Conservation (phyloP, 108 stramenopile species). For the Stephanodiscus minutulus region DNA sequence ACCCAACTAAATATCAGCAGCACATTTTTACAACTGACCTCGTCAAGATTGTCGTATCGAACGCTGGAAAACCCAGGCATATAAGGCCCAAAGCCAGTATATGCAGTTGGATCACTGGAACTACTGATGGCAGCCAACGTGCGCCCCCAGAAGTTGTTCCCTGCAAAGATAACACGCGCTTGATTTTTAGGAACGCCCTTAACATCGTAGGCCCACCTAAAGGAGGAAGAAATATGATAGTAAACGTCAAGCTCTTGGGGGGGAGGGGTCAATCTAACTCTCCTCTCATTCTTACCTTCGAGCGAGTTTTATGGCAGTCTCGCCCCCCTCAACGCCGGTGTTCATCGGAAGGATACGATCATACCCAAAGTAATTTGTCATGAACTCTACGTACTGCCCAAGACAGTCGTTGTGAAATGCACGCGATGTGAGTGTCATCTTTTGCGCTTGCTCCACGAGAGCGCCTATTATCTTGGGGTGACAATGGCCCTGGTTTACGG, state of each 20-base stretch:
- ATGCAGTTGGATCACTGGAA: slow-evolving; percentile 94
- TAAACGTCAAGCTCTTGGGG: neutral
- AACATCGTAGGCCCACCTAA: slow-evolving; percentile 92
- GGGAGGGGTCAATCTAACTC: neutral
- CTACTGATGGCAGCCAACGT: slow-evolving; percentile 96
- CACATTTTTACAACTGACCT: slow-evolving; percentile 18
- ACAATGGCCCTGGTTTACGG: slow-evolving; percentile 99
- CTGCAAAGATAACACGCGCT: slow-evolving; percentile 92
- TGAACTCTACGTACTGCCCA: slow-evolving; percentile 90
- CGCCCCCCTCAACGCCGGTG: slow-evolving; percentile 99
- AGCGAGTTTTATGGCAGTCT: slow-evolving; percentile 96
- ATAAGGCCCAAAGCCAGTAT: slow-evolving; percentile 88
- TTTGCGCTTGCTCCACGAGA: slow-evolving; percentile 89
- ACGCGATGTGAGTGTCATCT: slow-evolving; percentile 93
- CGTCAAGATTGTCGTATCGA: slow-evolving; percentile 87
- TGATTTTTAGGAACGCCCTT: slow-evolving; percentile 93
- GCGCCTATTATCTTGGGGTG: slow-evolving; percentile 96
- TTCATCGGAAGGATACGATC: slow-evolving; percentile 99
- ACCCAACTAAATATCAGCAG: neutral
- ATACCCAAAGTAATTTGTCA: slow-evolving; percentile 92
- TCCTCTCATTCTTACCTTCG: slow-evolving; percentile 49
- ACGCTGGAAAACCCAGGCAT: slow-evolving; percentile 95
- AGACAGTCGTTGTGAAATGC: slow-evolving; percentile 98
- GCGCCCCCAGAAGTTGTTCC: slow-evolving; percentile 99
- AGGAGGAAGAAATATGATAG: slow-evolving; percentile 1